A percentile compares a stretch with the other conserved stretches of the same genome.
phyloP scores from a whole-genome alignment of 441 rosid species.

The Breynia disticha region DNA sequence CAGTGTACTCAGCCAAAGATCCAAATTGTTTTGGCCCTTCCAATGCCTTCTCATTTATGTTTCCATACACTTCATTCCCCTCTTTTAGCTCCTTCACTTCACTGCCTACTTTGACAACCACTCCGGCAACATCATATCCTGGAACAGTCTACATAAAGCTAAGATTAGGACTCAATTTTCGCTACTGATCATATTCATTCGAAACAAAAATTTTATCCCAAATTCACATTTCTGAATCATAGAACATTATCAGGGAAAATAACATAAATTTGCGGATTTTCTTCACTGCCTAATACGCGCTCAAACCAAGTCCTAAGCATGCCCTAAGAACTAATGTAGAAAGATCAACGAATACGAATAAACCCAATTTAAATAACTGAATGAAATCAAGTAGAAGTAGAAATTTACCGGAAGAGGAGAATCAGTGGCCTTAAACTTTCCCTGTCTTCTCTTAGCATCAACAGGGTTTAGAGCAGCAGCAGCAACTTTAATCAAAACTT shows the following conservation, averaged over 20 bases:
- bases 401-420: constrained; percentile 66
- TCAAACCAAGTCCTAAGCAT: too few species aligned
- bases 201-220: background rate
- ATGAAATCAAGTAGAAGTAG: background rate
- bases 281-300: too few species aligned
- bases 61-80: constrained; percentile 80
- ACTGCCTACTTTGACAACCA: constrained; percentile 71
- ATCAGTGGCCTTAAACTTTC: constrained; percentile 86
- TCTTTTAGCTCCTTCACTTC: constrained; percentile 60
- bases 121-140: constrained; percentile 89
- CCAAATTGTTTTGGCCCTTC: constrained; percentile 92
- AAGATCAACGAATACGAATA: background rate
- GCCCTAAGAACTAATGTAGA: too few species aligned
- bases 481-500: constrained; percentile 72
- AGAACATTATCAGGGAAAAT: background rate
- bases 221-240: background rate
- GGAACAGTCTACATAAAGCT: constrained; percentile 62
- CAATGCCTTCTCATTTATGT: constrained; percentile 80
- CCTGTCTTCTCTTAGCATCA: constrained; percentile 72
- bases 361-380: background rate
- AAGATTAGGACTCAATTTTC: background rate
- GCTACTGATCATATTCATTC: too few species aligned
- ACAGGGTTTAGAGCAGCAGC: constrained; percentile 92
- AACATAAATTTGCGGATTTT: background rate
- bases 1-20: constrained; percentile 72